A percentile compares a stretch with the other conserved stretches of the same genome.
Conservation (phyloP, 768 basidiomycete genomes). For the Chalciporus sphaerocephalus region DNA sequence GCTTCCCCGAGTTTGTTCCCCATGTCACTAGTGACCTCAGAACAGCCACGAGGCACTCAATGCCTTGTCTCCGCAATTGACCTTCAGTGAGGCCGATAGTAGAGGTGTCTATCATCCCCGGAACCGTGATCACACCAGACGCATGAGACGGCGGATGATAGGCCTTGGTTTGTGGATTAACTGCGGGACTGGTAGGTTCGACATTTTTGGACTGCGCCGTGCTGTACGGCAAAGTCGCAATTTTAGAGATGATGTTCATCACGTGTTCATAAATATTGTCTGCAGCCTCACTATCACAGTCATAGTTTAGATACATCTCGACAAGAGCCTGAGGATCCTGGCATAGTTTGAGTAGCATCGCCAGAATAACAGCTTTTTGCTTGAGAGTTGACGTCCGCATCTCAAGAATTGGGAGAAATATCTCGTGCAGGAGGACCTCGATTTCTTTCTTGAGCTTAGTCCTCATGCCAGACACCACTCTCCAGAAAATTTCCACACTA, state of each 20-base stretch:
- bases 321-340: slow-evolving; percentile 97
- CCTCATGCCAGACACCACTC: slow-evolving; percentile 88
- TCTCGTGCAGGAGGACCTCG: slow-evolving; percentile 96
- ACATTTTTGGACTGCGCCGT: slow-evolving; percentile 43
- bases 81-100: slow-evolving; percentile 70
- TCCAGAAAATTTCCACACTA: slow-evolving; percentile 98
- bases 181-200: slow-evolving; percentile 60
- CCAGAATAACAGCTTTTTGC: slow-evolving; percentile 90
- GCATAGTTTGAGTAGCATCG: slow-evolving; percentile 81
- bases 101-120: slow-evolving; percentile 65
- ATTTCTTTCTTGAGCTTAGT: slow-evolving; percentile 99
- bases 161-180: slow-evolving; percentile 41
- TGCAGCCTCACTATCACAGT: slow-evolving; percentile 90
- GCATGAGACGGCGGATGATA: slow-evolving; percentile 46
- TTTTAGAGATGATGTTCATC: slow-evolving; percentile 94
- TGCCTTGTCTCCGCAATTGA: slow-evolving; percentile 82
- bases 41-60: slow-evolving; percentile 90
- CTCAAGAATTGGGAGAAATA: slow-evolving; percentile 96
- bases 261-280: slow-evolving; percentile 98
- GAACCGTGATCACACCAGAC: slow-evolving; percentile 59
- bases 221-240: slow-evolving; percentile 59
- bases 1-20: slow-evolving; percentile 57
- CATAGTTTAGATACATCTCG: slow-evolving; percentile 98
- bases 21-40: slow-evolving; percentile 87
- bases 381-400: slow-evolving; percentile 95